A percentile compares a stretch with the other conserved stretches of the same genome.
Evolutionary conservation across 2,329 filamentous ascomycete species (phyloP).

Genomic region (Chrysoporthe austroafricana): DNA sequence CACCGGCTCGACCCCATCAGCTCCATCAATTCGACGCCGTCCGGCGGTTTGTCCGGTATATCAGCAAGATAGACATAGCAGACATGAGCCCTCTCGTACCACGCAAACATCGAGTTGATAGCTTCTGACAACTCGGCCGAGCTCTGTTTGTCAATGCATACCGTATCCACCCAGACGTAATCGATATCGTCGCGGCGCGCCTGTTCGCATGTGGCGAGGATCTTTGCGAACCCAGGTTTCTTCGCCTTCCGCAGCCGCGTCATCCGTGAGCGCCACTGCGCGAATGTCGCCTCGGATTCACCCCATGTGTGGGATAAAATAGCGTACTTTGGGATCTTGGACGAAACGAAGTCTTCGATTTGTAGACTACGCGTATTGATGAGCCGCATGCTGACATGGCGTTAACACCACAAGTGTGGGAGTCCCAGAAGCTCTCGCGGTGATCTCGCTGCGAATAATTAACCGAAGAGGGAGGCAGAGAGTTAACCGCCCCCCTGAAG

Average conservation of each 20-base stretch:
- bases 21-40: slow-evolving; percentile 4
- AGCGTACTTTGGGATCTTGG: slow-evolving; percentile 38
- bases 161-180: slow-evolving; percentile 44
- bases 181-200: slow-evolving; percentile 33
- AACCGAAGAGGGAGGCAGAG: too few relatives aligned
- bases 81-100: slow-evolving; percentile 35
- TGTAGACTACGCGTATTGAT: slow-evolving; percentile 41
- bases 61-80: slow-evolving; percentile 43
- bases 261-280: slow-evolving; percentile 35
- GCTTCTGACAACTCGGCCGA: slow-evolving; percentile 42
- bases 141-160: slow-evolving; percentile 43
- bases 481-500: too few relatives aligned
- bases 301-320: slow-evolving; percentile 47
- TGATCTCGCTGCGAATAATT: background rate
- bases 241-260: slow-evolving; percentile 32
- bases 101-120: slow-evolving; percentile 43
- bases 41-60: slow-evolving; percentile 28
- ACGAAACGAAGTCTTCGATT: slow-evolving; percentile 38
- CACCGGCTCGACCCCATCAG: slow-evolving; percentile 15
- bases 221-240: slow-evolving; percentile 40
- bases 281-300: slow-evolving; percentile 38
- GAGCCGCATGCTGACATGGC: slow-evolving; percentile 39
- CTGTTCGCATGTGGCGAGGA: slow-evolving; percentile 37
- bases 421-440: background rate
- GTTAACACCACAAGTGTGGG: background rate